Evolutionary conservation across 768 basidiomycete species (phyloP).

Genomic region (Dacryopinax spathularia): DNA sequence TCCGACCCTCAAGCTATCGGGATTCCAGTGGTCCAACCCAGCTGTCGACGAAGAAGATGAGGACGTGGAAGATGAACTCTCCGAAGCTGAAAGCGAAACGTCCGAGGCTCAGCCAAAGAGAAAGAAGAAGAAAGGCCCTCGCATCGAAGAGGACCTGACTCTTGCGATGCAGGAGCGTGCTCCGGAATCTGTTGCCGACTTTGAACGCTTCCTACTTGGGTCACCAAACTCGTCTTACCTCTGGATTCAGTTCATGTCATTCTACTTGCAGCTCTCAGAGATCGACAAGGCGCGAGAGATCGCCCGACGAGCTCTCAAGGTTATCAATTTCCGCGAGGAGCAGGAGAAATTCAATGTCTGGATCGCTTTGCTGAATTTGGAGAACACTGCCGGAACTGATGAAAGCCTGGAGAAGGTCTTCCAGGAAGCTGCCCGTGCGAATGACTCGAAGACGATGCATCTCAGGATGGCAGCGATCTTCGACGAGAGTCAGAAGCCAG

Average conservation of each 20-base stretch:
- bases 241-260: slow-evolving; percentile 99
- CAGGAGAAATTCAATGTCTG: slow-evolving; percentile 92
- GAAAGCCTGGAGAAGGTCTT: slow-evolving; percentile 66
- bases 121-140: slow-evolving; percentile 38
- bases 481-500: slow-evolving; percentile 64
- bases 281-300: slow-evolving; percentile 86
- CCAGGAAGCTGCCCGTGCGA: slow-evolving; percentile 77
- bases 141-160: slow-evolving; percentile 66
- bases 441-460: slow-evolving; percentile 86
- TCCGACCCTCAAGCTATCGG: slow-evolving; percentile 18
- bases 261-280: slow-evolving; percentile 93
- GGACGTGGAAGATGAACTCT: slow-evolving; percentile 33
- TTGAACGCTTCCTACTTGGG: slow-evolving; percentile 80
- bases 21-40: slow-evolving; percentile 58
- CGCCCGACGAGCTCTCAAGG: slow-evolving; percentile 65
- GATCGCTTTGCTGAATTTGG: slow-evolving; percentile 90
- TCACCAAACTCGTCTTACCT: slow-evolving; percentile 95
- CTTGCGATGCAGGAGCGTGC: slow-evolving; percentile 71
- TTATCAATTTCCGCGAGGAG: slow-evolving; percentile 92
- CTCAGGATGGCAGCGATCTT: slow-evolving; percentile 73
- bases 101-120: slow-evolving; percentile 39
- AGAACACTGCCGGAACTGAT: slow-evolving; percentile 82
- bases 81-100: slow-evolving; percentile 16
- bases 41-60: slow-evolving; percentile 32
- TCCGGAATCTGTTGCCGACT: slow-evolving; percentile 88